Conservation (phyloP, 2,329 filamentous ascomycete genomes). For the Ophidiomyces ophidiicola region DNA sequence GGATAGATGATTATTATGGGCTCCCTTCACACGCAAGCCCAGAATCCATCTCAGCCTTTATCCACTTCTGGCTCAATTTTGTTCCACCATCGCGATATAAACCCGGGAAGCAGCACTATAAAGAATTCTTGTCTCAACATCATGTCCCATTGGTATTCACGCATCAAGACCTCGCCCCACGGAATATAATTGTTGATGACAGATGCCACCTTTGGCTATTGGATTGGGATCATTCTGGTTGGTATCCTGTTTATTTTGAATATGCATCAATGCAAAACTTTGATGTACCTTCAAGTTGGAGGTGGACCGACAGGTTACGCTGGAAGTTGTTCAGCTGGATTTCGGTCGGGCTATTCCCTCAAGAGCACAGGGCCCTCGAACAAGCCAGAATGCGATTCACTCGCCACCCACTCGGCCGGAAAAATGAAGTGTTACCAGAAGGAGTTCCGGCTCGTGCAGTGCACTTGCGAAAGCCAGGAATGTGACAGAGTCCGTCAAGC, state of each 20-base stretch:
- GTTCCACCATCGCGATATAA: not conserved
- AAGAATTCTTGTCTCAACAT: slow-evolving; percentile 15
- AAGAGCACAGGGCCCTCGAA: slow-evolving; percentile 8
- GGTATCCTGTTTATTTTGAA: slow-evolving; percentile 14
- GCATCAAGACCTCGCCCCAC: slow-evolving; percentile 25
- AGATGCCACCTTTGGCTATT: slow-evolving; percentile 12
- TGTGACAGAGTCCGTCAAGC: slow-evolving; percentile 1
- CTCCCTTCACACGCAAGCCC: slow-evolving; percentile 15
- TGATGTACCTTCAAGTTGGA: slow-evolving; percentile 7
- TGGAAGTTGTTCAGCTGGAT: slow-evolving; percentile 13
- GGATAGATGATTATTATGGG: slow-evolving; percentile 18
- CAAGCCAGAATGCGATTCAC: slow-evolving; percentile 1
- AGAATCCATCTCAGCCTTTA: slow-evolving; percentile 15
- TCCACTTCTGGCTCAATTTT: slow-evolving; percentile 19
- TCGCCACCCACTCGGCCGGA: slow-evolving; percentile 5
- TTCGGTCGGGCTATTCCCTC: slow-evolving; percentile 9
- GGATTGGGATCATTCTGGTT: slow-evolving; percentile 14
- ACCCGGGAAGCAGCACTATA: slow-evolving; percentile 13
- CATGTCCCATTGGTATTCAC: slow-evolving; percentile 19
- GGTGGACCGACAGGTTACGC: slow-evolving; percentile 3
- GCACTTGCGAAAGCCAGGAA: slow-evolving; percentile 9
- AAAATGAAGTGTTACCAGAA: slow-evolving; percentile 7
- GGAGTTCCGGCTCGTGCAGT: not conserved
- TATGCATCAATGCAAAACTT: slow-evolving; percentile 15
- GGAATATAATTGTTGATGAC: slow-evolving; percentile 23